Conservation (phyloP, 2,329 filamentous ascomycete genomes). For the Microthyrium microscopicum region DNA sequence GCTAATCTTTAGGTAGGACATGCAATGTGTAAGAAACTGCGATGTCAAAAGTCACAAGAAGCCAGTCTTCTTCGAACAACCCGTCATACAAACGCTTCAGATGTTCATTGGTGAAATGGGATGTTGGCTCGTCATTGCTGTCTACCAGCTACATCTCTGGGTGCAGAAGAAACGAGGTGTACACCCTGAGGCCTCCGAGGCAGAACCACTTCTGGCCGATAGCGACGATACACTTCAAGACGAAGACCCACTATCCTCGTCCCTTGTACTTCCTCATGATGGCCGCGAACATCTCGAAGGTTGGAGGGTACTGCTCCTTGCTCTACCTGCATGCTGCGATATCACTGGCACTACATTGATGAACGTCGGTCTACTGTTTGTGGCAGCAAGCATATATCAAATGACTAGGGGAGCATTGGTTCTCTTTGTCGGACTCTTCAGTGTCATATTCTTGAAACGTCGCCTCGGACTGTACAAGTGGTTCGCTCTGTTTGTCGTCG, state of each 20-base stretch:
- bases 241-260: constrained; percentile 23
- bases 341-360: constrained; percentile 92
- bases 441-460: constrained; percentile 72
- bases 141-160: constrained; percentile 42
- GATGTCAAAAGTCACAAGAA: constrained; percentile 49
- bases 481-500: constrained; percentile 72
- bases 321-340: constrained; percentile 80
- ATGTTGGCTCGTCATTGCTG: constrained; percentile 78
- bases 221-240: constrained; percentile 30
- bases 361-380: constrained; percentile 88
- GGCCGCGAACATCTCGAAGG: constrained; percentile 49
- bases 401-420: constrained; percentile 95
- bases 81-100: constrained; percentile 85
- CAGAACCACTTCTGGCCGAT: constrained; percentile 8
- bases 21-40: constrained; percentile 91
- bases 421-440: constrained; percentile 89
- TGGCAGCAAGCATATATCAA: constrained; percentile 92
- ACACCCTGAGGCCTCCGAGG: background rate
- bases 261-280: constrained; percentile 13
- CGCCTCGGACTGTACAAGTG: constrained; percentile 80
- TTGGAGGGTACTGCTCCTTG: constrained; percentile 55
- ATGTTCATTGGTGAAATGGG: constrained; percentile 98
- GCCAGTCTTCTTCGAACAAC: constrained; percentile 71
- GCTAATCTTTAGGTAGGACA: too few species aligned
- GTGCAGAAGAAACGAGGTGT: constrained; percentile 16